Evolutionary conservation across 495 filamentous ascomycete species (phyloP).

Genomic region (Xylaria nigripes): DNA sequence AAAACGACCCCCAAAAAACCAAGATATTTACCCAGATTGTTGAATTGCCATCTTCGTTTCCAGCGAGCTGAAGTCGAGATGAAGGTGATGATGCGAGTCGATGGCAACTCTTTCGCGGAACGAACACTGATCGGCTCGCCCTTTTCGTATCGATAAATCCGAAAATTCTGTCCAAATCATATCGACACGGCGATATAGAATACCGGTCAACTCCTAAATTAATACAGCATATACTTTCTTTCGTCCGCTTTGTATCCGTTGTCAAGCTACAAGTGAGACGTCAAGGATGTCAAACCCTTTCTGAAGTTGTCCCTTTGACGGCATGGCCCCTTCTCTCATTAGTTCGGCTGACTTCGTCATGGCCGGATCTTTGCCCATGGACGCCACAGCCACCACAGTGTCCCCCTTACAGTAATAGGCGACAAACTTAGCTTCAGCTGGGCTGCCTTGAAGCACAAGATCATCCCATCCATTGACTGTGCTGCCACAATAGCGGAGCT

Average conservation of each 20-base stretch:
- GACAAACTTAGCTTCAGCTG: conserved; percentile 74
- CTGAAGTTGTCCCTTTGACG: conserved; percentile 65
- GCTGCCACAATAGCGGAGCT: conserved; percentile 88
- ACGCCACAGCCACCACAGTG: conserved; percentile 83
- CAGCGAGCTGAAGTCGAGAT: too few species aligned
- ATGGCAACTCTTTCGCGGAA: too few species aligned
- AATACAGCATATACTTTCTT: not conserved
- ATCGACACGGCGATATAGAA: too few species aligned
- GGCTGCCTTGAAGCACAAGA: conserved; percentile 64
- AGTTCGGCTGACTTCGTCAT: conserved; percentile 78
- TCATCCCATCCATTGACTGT: conserved; percentile 76
- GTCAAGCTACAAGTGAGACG: conserved; percentile 25
- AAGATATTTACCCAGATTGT: too few species aligned
- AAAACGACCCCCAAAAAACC: not conserved
- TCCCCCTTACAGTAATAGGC: conserved; percentile 86
- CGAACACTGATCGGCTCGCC: too few species aligned
- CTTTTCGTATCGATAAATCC: too few species aligned
- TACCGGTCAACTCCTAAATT: too few species aligned
- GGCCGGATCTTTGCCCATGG: conserved; percentile 81
- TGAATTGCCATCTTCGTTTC: too few species aligned
- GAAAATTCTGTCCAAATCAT: too few species aligned
- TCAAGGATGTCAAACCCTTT: conserved; percentile 65
- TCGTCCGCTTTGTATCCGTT: not conserved
- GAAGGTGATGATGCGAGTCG: too few species aligned
- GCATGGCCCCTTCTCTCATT: conserved; percentile 79